These are phyloP conservation scores for Bretschneidera sinensis DNA, from an alignment of 345 rosid genomes.

Conservation along the genomic window DNA sequence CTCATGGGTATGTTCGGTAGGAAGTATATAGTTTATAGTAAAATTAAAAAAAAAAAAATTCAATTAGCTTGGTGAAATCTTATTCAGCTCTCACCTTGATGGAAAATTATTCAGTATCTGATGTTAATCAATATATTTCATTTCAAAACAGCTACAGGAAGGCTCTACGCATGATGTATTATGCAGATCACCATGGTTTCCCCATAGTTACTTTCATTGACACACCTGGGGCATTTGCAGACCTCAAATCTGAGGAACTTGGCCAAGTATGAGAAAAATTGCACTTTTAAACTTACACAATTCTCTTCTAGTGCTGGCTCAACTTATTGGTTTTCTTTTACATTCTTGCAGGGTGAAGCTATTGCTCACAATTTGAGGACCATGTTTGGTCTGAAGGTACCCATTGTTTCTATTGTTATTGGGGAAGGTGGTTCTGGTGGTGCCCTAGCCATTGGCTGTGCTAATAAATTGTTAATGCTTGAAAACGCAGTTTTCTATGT, in stretches of 20 bases:
- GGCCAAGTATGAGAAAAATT: slow-evolving; percentile 57
- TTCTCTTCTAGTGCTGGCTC: slow-evolving; percentile 12
- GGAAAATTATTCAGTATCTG: slow-evolving; percentile 8
- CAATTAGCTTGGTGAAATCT: neutral
- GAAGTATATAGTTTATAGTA: slow-evolving; percentile 2
- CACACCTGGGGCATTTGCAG: slow-evolving; percentile 85
- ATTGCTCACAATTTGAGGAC: slow-evolving; percentile 91
- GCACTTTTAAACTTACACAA: slow-evolving; percentile 2
- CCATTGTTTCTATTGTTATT: slow-evolving; percentile 83
- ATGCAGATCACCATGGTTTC: slow-evolving; percentile 81
- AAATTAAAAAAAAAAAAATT: neutral
- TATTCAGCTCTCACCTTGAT: neutral
- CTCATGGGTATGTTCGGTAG: slow-evolving; percentile 72
- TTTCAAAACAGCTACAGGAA: slow-evolving; percentile 63
- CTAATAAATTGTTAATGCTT: slow-evolving; percentile 87
- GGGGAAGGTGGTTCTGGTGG: slow-evolving; percentile 99
- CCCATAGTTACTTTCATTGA: slow-evolving; percentile 79
- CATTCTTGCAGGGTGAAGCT: slow-evolving; percentile 79
- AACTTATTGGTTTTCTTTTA: slow-evolving; percentile 18
- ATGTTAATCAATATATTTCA: slow-evolving; percentile 15
- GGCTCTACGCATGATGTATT: slow-evolving; percentile 82
- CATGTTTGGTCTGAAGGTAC: slow-evolving; percentile 96
- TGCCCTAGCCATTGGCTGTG: slow-evolving; percentile 96
- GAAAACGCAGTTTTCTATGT: slow-evolving; percentile 96
- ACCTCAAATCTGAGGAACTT: slow-evolving; percentile 67